Evolutionary conservation across 2,329 filamentous ascomycete genomes (phyloP).

Genomic region (Exserohilum rostratum): DNA sequence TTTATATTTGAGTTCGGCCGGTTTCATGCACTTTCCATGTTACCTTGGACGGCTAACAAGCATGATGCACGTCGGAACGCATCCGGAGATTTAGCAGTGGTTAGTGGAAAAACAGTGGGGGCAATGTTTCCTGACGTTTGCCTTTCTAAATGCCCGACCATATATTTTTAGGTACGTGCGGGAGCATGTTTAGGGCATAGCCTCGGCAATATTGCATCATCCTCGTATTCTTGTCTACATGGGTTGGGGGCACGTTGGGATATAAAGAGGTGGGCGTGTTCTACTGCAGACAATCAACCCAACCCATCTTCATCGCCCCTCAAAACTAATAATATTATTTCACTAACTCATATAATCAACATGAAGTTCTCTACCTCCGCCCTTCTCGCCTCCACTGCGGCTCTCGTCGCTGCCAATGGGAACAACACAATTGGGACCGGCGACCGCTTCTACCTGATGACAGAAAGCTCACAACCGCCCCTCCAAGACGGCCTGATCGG

Average conservation of each 20-base stretch:
- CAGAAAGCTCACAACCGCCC: constrained; percentile 56
- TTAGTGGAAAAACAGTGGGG: not conserved
- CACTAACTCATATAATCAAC: constrained; percentile 23
- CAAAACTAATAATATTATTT: constrained; percentile 2
- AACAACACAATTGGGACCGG: constrained; percentile 25
- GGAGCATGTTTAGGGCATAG: not conserved
- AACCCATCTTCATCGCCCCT: constrained; percentile 5
- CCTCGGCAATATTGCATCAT: not conserved
- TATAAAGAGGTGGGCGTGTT: constrained; percentile 2
- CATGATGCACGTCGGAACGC: not conserved
- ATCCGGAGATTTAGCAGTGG: not conserved
- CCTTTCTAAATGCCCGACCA: not conserved
- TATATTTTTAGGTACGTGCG: not conserved
- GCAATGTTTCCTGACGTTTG: not conserved
- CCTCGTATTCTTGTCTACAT: not conserved
- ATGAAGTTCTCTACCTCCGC: constrained; percentile 41
- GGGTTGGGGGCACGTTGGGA: not conserved
- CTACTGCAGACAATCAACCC: constrained; percentile 1
- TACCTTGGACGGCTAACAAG: not conserved
- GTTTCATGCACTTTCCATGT: not conserved
- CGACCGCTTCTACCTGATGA: constrained; percentile 57
- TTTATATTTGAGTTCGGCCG: not conserved
- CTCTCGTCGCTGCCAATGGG: constrained; percentile 35
- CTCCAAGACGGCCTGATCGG: constrained; percentile 57
- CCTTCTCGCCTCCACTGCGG: constrained; percentile 28